These are phyloP conservation scores for Cenchrus americanus DNA, from an alignment of 176 grass and related monocot species.

Conservation along the genomic window DNA sequence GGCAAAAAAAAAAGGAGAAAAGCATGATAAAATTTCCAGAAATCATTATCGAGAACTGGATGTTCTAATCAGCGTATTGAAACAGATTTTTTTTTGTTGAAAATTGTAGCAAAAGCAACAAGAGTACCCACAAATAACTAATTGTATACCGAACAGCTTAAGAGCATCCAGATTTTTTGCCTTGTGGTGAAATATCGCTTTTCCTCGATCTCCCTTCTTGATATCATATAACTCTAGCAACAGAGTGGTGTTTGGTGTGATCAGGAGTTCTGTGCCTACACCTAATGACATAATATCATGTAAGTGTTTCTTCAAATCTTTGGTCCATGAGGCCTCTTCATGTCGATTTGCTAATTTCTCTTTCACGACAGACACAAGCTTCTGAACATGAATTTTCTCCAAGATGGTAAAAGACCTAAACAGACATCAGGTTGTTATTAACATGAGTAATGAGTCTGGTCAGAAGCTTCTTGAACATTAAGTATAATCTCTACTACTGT, in stretches of 20 bases:
- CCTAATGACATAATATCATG: constrained; percentile 64
- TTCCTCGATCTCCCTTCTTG: constrained; percentile 71
- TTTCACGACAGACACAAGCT: constrained; percentile 59
- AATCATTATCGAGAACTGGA: constrained; percentile 23
- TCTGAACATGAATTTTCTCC: constrained; percentile 75
- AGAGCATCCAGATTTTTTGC: constrained; percentile 70
- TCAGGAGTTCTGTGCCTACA: constrained; percentile 67
- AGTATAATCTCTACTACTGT: constrained; percentile 10
- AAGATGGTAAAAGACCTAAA: constrained; percentile 75
- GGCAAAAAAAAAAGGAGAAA: background rate
- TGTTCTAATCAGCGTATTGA: constrained; percentile 28
- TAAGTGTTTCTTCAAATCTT: constrained; percentile 56
- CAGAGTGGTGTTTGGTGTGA: constrained; percentile 60
- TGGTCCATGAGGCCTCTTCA: constrained; percentile 61
- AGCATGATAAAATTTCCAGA: constrained; percentile 1
- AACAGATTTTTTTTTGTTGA: background rate
- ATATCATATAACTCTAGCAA: constrained; percentile 73
- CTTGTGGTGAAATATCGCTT: constrained; percentile 91
- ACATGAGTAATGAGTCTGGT: constrained; percentile 14
- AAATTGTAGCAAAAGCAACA: constrained; percentile 31
- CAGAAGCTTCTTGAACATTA: constrained; percentile 21
- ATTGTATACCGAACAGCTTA: constrained; percentile 50
- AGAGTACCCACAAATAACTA: constrained; percentile 44
- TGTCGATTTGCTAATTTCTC: constrained; percentile 55
- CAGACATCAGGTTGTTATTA: constrained; percentile 32